Evolutionary conservation across 2,329 filamentous ascomycete genomes (phyloP).

Genomic region (Daldinia sp.): DNA sequence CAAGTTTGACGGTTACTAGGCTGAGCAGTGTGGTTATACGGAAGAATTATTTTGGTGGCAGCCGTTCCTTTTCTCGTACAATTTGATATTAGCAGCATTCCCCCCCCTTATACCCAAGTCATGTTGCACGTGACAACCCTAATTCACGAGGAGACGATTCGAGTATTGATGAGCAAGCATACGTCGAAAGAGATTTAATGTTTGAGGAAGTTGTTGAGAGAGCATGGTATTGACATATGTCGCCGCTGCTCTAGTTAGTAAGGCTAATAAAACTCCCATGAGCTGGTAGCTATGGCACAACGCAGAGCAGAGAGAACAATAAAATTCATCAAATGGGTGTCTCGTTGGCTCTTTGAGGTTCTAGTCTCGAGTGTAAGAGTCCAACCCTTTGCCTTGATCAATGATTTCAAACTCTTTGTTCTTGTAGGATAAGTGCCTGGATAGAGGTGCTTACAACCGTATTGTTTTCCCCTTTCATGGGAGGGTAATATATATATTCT

Average conservation of each 20-base stretch:
- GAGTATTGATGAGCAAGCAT: constrained; percentile 44
- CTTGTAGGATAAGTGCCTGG: background rate
- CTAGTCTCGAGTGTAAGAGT: background rate
- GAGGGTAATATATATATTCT: background rate
- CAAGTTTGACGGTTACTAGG: constrained; percentile 11
- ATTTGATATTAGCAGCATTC: constrained; percentile 36
- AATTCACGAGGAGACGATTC: constrained; percentile 49
- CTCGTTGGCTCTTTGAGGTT: background rate
- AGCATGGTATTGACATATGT: constrained; percentile 26
- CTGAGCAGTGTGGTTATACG: constrained; percentile 12
- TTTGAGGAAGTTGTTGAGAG: constrained; percentile 34
- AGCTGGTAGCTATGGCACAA: constrained; percentile 26
- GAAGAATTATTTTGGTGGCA: constrained; percentile 27
- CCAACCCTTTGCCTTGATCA: constrained; percentile 1
- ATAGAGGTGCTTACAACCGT: background rate
- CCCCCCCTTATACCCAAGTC: constrained; percentile 29
- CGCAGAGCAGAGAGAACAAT: constrained; percentile 40
- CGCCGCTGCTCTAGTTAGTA: constrained; percentile 14
- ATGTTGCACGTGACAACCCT: constrained; percentile 44
- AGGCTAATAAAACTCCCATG: constrained; percentile 4
- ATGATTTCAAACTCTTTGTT: constrained; percentile 7
- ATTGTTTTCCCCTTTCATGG: background rate
- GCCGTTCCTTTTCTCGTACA: constrained; percentile 43
- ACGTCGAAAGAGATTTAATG: constrained; percentile 36
- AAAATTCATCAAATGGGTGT: constrained; percentile 22